Conservation (phyloP, 345 rosid genomes). For the Lenwebbia sp. region DNA sequence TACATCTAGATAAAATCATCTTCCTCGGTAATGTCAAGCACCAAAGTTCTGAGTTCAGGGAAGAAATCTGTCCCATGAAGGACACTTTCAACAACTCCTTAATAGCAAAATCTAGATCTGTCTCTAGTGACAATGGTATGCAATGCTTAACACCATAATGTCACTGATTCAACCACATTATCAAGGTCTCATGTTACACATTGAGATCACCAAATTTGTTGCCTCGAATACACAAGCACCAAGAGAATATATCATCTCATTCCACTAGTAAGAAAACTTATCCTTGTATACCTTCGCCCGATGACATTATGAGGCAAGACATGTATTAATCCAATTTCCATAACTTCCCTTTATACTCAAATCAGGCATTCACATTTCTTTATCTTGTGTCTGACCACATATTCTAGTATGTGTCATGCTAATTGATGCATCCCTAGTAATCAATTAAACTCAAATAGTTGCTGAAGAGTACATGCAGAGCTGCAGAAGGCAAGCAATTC, state of each 20-base stretch:
- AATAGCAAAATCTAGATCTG: not conserved
- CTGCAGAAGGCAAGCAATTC: not conserved
- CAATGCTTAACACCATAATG: not conserved
- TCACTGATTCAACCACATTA: not conserved
- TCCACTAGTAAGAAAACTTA: not conserved
- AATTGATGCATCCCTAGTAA: not conserved
- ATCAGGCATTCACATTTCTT: not conserved
- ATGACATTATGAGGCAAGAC: not conserved
- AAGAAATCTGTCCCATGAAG: not conserved
- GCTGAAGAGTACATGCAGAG: not conserved
- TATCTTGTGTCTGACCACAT: not conserved
- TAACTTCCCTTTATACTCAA: not conserved
- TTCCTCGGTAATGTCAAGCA: not conserved
- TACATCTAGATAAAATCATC: not conserved
- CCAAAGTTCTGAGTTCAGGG: not conserved
- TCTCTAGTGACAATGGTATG: not conserved
- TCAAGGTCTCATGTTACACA: not conserved
- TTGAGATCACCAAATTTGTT: not conserved
- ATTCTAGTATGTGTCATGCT: not conserved
- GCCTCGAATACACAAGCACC: not conserved
- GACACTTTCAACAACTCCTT: not conserved
- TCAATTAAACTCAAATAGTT: not conserved
- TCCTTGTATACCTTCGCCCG: not conserved
- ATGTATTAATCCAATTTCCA: not conserved
- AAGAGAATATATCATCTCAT: not conserved